Base-by-base conservation (phyloP, 2,329 filamentous ascomycete genomes). In the Chaetomiaceae sp. region DNA sequence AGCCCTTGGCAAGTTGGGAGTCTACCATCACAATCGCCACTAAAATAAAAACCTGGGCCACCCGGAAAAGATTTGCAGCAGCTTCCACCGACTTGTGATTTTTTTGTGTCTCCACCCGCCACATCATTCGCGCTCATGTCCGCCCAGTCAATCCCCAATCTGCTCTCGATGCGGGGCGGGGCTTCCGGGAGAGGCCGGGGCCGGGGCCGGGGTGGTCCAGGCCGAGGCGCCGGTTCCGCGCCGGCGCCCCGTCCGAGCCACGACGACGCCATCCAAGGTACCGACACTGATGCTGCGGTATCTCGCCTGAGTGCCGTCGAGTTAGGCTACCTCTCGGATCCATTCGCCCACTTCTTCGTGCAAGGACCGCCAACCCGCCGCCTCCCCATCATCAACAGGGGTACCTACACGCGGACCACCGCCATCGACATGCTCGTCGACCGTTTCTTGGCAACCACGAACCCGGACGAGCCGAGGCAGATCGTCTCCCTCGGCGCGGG, bases 401-500 rank as follows among this genome's bases (percentile, higher is more conserved):
- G 92, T 90, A 69, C 92, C n/a, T 97, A 96, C 65, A 86, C 91
- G 20, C 85, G 94, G 56, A 96, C 91, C 8, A 81, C 79, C 5
- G 89, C 88, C 21, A 84, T 99, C 58, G 90, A 99, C 70, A 74
- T 71, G 11, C 80, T 99, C 1, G 81, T 97, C 36, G 68, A 80
- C 47, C 75, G 74, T 7, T 97, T 97, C 64, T 74, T 97, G 11
- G 67, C 72, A 3, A 63, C 66, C 10, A 61, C 64, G 33, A 62
- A 66, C 20, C 37, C 57, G 10, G 56, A 61, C 58, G 59, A 2
- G 58, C 62, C 30, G 40, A 82, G 81, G 57, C 94, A 99, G 67
- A 90, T 99, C 55, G 79, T 99, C 56, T 96, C 91, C 0, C 79
- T 99, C 1, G 94, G 94, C 27, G 92, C 94, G 14, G 94, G 94